A percentile compares a stretch with the other conserved stretches of the same genome.
Conservation (phyloP, 495 filamentous ascomycete species). For the Penicillium psychrofluorescens region DNA sequence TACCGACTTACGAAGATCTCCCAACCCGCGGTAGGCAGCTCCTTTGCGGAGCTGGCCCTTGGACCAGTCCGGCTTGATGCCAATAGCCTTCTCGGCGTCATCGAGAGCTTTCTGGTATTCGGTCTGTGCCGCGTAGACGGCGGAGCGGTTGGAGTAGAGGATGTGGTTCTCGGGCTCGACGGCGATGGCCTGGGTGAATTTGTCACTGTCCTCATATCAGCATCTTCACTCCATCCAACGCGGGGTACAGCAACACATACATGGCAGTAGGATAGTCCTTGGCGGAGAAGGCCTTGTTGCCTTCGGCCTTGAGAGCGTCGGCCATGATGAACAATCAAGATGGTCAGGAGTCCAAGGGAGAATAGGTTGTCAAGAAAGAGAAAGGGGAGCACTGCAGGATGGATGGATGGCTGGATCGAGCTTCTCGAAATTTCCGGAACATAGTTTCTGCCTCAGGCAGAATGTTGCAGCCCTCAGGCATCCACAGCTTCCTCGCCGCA, state of each 20-base stretch:
- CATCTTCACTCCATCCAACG: conserved; percentile 10
- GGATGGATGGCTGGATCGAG: conserved; percentile 6
- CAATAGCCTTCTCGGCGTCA: conserved; percentile 86
- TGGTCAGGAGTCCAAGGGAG: conserved; percentile 2
- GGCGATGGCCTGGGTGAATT: conserved; percentile 91
- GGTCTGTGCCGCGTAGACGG: conserved; percentile 86
- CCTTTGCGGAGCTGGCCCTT: conserved; percentile 93
- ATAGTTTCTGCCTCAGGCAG: conserved; percentile 6
- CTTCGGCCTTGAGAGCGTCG: conserved; percentile 78
- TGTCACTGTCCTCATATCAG: conserved; percentile 52
- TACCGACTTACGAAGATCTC: conserved; percentile 60
- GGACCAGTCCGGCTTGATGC: conserved; percentile 96
- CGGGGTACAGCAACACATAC: conserved; percentile 50
- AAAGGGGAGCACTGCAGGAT: too few species aligned
- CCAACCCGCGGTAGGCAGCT: conserved; percentile 77
- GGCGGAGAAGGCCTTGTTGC: conserved; percentile 94
- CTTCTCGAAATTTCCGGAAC: conserved; percentile 46
- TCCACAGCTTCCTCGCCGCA: conserved; percentile 11
- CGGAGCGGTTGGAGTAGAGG: conserved; percentile 95
- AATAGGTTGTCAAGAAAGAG: background rate
- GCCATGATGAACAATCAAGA: conserved; percentile 32
- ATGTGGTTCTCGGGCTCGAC: conserved; percentile 86
- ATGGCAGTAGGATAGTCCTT: conserved; percentile 95
- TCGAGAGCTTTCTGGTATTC: conserved; percentile 77
- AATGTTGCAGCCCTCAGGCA: background rate